Evolutionary conservation across 192 early-diverging fungal genomes (phyloP).

Genomic region (Jimgerdemannia flammicorona): DNA sequence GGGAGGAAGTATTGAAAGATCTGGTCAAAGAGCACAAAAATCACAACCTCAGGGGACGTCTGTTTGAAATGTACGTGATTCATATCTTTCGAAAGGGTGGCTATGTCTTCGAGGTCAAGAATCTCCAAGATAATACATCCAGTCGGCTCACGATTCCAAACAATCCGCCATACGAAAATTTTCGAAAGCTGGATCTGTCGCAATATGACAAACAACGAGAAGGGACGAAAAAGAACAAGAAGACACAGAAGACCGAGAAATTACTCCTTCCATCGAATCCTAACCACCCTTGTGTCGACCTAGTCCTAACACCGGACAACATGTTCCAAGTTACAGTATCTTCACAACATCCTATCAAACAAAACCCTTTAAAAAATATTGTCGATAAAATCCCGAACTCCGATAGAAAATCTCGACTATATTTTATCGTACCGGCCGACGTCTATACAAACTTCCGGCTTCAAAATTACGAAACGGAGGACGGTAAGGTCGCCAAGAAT

Average conservation of each 20-base stretch:
- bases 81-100: neutral
- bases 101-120: neutral
- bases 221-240: neutral
- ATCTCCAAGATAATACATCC: neutral
- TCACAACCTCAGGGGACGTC: neutral
- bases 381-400: neutral
- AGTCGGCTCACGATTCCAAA: neutral
- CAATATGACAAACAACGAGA: too few relatives aligned
- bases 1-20: neutral
- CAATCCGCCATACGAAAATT: neutral
- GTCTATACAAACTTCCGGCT: neutral
- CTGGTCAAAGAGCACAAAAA: neutral
- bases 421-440: neutral
- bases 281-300: neutral
- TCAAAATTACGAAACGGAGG: neutral
- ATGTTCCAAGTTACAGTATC: neutral
- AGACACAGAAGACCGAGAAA: neutral
- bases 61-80: neutral
- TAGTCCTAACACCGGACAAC: neutral
- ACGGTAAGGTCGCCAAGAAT: neutral
- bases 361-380: neutral
- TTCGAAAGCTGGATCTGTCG: neutral
- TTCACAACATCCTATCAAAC: neutral
- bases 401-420: neutral
- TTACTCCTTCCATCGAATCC: neutral